Evolutionary conservation across 805 yeast genomes (phyloP).

Genomic region (Saccharomycopsis fodiens): DNA sequence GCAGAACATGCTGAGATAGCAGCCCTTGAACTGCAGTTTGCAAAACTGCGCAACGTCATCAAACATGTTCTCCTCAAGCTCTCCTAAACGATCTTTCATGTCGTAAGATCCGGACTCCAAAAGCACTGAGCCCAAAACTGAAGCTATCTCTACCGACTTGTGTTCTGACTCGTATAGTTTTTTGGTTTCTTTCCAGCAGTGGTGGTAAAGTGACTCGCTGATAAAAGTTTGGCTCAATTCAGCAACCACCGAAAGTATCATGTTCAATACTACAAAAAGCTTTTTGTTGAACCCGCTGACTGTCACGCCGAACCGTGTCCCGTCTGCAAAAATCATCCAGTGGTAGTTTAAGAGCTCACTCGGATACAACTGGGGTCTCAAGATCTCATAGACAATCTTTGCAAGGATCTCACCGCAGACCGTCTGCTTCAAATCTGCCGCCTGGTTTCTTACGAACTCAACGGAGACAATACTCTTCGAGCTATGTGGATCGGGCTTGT

Average conservation of each 20-base stretch:
- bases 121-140: constrained; percentile 41
- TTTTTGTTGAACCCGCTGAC: constrained; percentile 26
- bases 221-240: neutral
- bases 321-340: constrained; percentile 50
- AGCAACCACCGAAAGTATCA: neutral
- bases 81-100: constrained; percentile 47
- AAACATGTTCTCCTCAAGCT: constrained; percentile 41
- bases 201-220: constrained; percentile 33
- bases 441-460: constrained; percentile 32
- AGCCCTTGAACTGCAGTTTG: neutral
- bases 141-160: constrained; percentile 40
- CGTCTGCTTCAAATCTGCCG: constrained; percentile 33
- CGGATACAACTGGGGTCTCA: constrained; percentile 41
- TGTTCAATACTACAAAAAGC: constrained; percentile 30
- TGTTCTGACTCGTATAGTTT: constrained; percentile 37
- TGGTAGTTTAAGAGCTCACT: constrained; percentile 47
- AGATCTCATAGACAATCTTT: constrained; percentile 35
- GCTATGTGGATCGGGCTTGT: constrained; percentile 30
- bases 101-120: constrained; percentile 52
- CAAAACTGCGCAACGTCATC: constrained; percentile 29
- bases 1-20: constrained; percentile 34
- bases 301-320: constrained; percentile 24
- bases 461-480: constrained; percentile 36
- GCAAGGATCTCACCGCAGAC: constrained; percentile 43
- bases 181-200: constrained; percentile 41